Conservation (phyloP, 2,329 filamentous ascomycete species). For the Hypoxylon sp. region DNA sequence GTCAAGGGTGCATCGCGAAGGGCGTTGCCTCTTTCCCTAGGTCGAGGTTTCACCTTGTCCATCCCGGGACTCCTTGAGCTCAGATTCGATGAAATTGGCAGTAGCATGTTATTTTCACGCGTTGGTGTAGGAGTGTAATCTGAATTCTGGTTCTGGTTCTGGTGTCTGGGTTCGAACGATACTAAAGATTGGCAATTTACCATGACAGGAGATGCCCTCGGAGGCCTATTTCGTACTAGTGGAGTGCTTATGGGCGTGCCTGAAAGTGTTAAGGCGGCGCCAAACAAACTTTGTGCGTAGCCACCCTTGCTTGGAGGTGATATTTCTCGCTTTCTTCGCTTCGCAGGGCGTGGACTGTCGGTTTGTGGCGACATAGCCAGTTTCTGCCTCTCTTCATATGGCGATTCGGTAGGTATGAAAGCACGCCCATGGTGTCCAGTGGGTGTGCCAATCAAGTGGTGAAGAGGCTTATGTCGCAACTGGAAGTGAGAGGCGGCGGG, state of each 20-base stretch:
- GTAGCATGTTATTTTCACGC: conserved; percentile 4
- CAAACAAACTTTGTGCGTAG: conserved; percentile 68
- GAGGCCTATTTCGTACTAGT: conserved; percentile 46
- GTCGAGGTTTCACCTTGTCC: neutral
- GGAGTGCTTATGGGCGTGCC: conserved; percentile 56
- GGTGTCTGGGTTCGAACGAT: conserved; percentile 37
- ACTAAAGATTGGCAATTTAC: conserved; percentile 25
- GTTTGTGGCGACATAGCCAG: conserved; percentile 46
- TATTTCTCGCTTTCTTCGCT: conserved; percentile 59
- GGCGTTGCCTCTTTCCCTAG: neutral
- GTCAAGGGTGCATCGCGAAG: neutral
- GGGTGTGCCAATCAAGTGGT: conserved; percentile 75
- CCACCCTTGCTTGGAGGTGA: conserved; percentile 62
- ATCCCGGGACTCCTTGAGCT: neutral
- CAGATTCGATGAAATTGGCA: conserved; percentile 13
- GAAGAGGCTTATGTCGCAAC: conserved; percentile 62
- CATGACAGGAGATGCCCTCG: conserved; percentile 25
- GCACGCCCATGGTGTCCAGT: conserved; percentile 76
- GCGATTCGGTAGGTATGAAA: conserved; percentile 70
- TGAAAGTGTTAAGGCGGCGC: conserved; percentile 63
- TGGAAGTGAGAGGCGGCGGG: conserved; percentile 55
- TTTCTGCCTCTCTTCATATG: conserved; percentile 73
- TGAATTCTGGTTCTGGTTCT: conserved; percentile 29
- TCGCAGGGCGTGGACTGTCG: conserved; percentile 55
- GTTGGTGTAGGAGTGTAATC: conserved; percentile 5